These are phyloP conservation scores for Clarireedia paspali DNA, from an alignment of 2,329 filamentous ascomycete genomes.

Conservation along the genomic window DNA sequence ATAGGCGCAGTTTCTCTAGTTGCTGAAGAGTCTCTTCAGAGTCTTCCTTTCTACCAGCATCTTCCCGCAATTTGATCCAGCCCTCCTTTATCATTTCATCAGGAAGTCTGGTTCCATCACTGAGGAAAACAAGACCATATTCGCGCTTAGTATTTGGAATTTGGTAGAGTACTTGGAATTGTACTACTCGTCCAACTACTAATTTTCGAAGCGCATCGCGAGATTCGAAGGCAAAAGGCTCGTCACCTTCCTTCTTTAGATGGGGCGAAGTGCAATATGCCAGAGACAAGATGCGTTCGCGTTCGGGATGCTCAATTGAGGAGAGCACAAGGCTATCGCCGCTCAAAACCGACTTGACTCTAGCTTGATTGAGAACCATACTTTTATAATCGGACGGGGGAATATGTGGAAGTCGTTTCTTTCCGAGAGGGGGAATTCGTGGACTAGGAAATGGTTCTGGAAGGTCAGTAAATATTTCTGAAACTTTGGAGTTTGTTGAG, in stretches of 20 bases:
- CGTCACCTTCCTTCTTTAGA: constrained; percentile 80
- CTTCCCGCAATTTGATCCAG: constrained; percentile 89
- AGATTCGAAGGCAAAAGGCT: constrained; percentile 88
- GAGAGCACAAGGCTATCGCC: constrained; percentile 86
- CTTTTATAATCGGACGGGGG: constrained; percentile 26
- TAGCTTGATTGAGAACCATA: constrained; percentile 43
- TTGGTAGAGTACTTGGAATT: constrained; percentile 80
- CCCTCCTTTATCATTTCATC: constrained; percentile 80
- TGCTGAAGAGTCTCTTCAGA: constrained; percentile 64
- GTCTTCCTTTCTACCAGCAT: constrained; percentile 87
- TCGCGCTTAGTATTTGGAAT: constrained; percentile 80
- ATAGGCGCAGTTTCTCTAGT: constrained; percentile 67
- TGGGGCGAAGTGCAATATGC: constrained; percentile 89
- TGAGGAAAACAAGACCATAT: constrained; percentile 73
- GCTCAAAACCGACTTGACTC: constrained; percentile 89
- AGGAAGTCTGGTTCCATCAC: constrained; percentile 69
- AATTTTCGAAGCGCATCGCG: constrained; percentile 84
- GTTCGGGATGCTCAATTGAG: constrained; percentile 70
- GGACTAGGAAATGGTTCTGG: constrained; percentile 31
- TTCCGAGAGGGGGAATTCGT: constrained; percentile 14
- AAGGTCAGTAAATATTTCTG: constrained; percentile 22
- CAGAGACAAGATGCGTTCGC: constrained; percentile 81
- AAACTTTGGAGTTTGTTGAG: constrained; percentile 14
- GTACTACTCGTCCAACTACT: constrained; percentile 77
- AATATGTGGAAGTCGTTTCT: constrained; percentile 19